phyloP scores from a whole-genome alignment of 2,329 filamentous ascomycete species.

The Penicillium carneum region DNA sequence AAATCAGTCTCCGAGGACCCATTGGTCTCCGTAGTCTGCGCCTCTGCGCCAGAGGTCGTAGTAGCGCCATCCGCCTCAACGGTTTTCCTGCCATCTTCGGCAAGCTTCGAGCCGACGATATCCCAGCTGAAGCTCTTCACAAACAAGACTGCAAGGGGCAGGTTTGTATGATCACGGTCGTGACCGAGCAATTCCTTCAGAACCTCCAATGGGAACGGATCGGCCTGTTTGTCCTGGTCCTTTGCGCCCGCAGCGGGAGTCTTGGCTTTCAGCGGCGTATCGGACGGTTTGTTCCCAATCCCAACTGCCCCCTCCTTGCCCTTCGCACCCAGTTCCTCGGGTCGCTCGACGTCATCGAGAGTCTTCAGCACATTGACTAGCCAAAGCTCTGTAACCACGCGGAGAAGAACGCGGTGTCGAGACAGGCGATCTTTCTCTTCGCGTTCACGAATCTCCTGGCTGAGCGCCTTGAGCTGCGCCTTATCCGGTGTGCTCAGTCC shows the following conservation, averaged over 20 bases:
- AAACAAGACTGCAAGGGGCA: conserved; percentile 91
- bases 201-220: conserved; percentile 96
- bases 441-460: conserved; percentile 83
- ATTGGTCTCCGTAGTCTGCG: conserved; percentile 55
- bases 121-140: conserved; percentile 98
- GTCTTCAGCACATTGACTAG: conserved; percentile 86
- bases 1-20: conserved; percentile 65
- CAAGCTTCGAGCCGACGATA: conserved; percentile 78
- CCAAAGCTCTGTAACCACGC: conserved; percentile 95
- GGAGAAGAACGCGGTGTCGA: conserved; percentile 82
- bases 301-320: conserved; percentile 60
- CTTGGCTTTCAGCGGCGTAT: conserved; percentile 68
- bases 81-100: conserved; percentile 79
- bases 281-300: conserved; percentile 55
- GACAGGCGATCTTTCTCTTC: conserved; percentile 93
- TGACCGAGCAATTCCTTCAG: conserved; percentile 93
- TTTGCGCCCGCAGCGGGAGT: conserved; percentile 59
- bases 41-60: conserved; percentile 57
- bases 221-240: conserved; percentile 72
- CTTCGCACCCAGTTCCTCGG: conserved; percentile 66
- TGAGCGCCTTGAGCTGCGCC: conserved; percentile 76
- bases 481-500: conserved; percentile 91
- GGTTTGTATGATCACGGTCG: conserved; percentile 88
- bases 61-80: conserved; percentile 81
- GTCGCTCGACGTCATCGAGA: conserved; percentile 71